Conservation (phyloP, 768 basidiomycete genomes). For the Crepidotus variabilis region DNA sequence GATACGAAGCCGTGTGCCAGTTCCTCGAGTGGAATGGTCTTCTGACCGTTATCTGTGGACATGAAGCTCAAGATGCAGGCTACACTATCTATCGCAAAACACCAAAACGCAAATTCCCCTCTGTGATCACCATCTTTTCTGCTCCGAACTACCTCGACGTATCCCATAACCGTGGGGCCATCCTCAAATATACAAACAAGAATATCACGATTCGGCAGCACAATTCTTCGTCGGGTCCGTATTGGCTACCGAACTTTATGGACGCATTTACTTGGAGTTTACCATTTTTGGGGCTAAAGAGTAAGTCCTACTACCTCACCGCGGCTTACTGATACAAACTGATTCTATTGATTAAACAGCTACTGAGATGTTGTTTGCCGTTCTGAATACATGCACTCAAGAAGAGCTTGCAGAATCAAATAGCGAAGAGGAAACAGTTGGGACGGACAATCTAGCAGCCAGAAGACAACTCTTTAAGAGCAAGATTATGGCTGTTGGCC, state of each 20-base stretch:
- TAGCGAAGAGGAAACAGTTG: slow-evolving; percentile 32
- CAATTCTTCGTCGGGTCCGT: slow-evolving; percentile 77
- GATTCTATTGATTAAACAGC: slow-evolving; percentile 45
- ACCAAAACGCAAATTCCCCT: slow-evolving; percentile 90
- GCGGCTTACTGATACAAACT: slow-evolving; percentile 10
- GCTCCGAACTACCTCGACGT: slow-evolving; percentile 97
- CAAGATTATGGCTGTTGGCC: slow-evolving; percentile 96
- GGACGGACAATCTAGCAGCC: slow-evolving; percentile 50
- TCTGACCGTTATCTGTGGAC: slow-evolving; percentile 91
- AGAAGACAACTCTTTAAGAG: slow-evolving; percentile 92
- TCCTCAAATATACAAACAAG: slow-evolving; percentile 96
- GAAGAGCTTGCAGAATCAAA: slow-evolving; percentile 70
- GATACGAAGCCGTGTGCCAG: slow-evolving; percentile 84
- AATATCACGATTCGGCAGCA: slow-evolving; percentile 94
- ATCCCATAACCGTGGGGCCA: slow-evolving; percentile 94
- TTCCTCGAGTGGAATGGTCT: slow-evolving; percentile 92
- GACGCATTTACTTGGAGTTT: slow-evolving; percentile 98
- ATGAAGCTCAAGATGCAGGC: slow-evolving; percentile 97
- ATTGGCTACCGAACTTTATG: slow-evolving; percentile 97
- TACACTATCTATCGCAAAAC: slow-evolving; percentile 96
- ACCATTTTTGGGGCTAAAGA: slow-evolving; percentile 96
- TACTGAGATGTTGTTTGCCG: slow-evolving; percentile 95
- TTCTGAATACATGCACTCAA: slow-evolving; percentile 88
- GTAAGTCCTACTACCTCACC: slow-evolving; percentile 83
- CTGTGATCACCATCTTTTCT: slow-evolving; percentile 96